These are phyloP conservation scores for Elongisporangium senticosum DNA, from an alignment of 352 stramenopile species.

Conservation along the genomic window DNA sequence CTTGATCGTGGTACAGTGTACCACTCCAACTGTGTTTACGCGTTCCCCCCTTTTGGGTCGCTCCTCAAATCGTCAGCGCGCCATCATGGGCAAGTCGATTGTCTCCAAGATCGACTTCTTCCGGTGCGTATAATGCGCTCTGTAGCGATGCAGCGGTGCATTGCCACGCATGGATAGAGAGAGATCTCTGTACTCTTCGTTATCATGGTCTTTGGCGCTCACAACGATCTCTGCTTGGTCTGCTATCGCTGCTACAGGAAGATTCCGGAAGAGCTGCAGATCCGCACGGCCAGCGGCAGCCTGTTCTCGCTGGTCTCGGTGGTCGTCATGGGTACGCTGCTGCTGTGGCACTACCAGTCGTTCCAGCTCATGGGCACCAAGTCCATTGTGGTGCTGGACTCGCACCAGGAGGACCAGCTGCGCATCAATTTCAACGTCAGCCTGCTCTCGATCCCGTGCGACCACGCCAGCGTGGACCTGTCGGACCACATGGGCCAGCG, in stretches of 20 bases:
- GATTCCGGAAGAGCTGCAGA: slow-evolving; percentile 71
- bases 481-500: slow-evolving; percentile 75
- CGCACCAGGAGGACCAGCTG: slow-evolving; percentile 74
- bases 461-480: slow-evolving; percentile 67
- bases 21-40: background rate
- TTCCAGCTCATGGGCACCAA: slow-evolving; percentile 38
- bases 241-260: slow-evolving; percentile 27
- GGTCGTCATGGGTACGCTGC: slow-evolving; percentile 39
- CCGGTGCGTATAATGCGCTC: slow-evolving; percentile 27
- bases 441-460: slow-evolving; percentile 64
- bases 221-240: slow-evolving; percentile 7
- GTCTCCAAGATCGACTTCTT: slow-evolving; percentile 56
- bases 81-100: slow-evolving; percentile 4
- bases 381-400: slow-evolving; percentile 62
- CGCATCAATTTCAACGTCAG: slow-evolving; percentile 86
- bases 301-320: slow-evolving; percentile 72
- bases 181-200: background rate
- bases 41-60: background rate
- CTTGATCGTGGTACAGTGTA: background rate
- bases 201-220: slow-evolving; percentile 3
- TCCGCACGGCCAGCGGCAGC: slow-evolving; percentile 45
- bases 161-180: background rate
- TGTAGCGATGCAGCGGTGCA: background rate
- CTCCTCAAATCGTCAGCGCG: slow-evolving; percentile 2
- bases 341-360: slow-evolving; percentile 52